phyloP scores from a whole-genome alignment of 2,329 filamentous ascomycete genomes.

The Sporothrix schenckii region DNA sequence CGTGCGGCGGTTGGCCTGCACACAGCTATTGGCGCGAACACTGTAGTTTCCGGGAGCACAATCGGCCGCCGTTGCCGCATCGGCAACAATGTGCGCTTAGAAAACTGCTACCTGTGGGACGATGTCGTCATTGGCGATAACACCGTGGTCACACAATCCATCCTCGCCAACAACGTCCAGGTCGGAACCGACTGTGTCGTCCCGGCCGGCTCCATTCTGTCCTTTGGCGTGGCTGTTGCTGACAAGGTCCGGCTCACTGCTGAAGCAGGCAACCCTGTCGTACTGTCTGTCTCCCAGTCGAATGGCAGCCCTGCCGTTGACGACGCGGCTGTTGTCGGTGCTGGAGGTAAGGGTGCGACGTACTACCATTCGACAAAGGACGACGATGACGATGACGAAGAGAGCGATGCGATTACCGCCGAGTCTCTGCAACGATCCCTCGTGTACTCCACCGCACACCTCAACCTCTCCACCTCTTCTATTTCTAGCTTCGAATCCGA shows the following conservation, averaged over 20 bases:
- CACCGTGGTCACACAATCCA: constrained; percentile 67
- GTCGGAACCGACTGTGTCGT: constrained; percentile 73
- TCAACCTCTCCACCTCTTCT: constrained; percentile 58
- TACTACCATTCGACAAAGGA: constrained; percentile 43
- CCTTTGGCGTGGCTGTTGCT: constrained; percentile 73
- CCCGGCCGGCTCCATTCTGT: constrained; percentile 74
- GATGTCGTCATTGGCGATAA: constrained; percentile 76
- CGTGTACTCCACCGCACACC: constrained; percentile 56
- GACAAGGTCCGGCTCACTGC: constrained; percentile 51
- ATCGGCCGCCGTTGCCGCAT: constrained; percentile 86
- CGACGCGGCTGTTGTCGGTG: constrained; percentile 54
- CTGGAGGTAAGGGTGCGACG: constrained; percentile 53
- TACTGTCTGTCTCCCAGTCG: constrained; percentile 46
- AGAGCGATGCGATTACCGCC: constrained; percentile 46
- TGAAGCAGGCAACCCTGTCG: constrained; percentile 42
- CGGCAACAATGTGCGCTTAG: constrained; percentile 77
- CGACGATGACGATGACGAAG: constrained; percentile 51
- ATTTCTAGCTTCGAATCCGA: constrained; percentile 66
- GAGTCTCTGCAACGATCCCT: constrained; percentile 58
- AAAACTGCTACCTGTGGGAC: constrained; percentile 87
- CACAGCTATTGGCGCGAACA: constrained; percentile 73
- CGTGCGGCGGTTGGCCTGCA: constrained; percentile 76
- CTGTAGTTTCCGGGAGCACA: constrained; percentile 71
- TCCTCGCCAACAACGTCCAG: constrained; percentile 72
- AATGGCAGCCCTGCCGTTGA: constrained; percentile 46